Evolutionary conservation across 2,329 filamentous ascomycete genomes (phyloP), one percentile per base, ranked within the genome.

Genomic region (Microsporum ferrugineum): DNA sequence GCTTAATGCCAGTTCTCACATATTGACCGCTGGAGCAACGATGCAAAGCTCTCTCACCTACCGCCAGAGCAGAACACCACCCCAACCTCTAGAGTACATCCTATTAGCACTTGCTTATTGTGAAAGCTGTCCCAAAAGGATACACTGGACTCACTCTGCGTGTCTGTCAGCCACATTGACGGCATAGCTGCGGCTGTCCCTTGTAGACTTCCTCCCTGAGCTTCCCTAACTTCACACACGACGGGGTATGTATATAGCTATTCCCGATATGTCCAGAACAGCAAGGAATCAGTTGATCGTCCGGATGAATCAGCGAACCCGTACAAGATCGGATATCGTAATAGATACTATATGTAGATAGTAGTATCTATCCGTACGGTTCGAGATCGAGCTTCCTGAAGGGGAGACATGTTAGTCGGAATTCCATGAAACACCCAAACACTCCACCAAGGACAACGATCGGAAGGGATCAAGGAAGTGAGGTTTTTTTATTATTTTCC

Each of bases 1-100:
- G 8, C 49, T n/a, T 43, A n/a, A 29, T 47, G 43, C 27, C 23
- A 47, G 43, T 17, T 47, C 43, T 23, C 43, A 47, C 7, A 27
- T 17, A 17, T 23, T 23, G n/a, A 23, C n/a, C 17, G 23, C 17
- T 3, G 17, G 43, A 27, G 43, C 17, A 27, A 23, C 23, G 27
- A 23, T 17, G n/a, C 43, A 29, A 47, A 43, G 36, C 39, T 23
- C 62, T 63, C 59, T 61, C 75, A 87, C 88, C 68, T 87, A 96
- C 91, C 92, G 71, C 91, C 92, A 71, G 90, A 94, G 82, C 94
- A 97, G 80, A 99, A 99, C 73, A 91, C 89, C 65, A 96, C 91
- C 68, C 94, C 94, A 71, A 97, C 88, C 77, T 99, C 94, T 97
- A 71, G 68, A 43, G 29, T 8, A 43, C 29, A 57, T 27, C 8